Base-by-base conservation (phyloP, 1,284 basidiomycete genomes). In the Anthracocystis setariae region DNA sequence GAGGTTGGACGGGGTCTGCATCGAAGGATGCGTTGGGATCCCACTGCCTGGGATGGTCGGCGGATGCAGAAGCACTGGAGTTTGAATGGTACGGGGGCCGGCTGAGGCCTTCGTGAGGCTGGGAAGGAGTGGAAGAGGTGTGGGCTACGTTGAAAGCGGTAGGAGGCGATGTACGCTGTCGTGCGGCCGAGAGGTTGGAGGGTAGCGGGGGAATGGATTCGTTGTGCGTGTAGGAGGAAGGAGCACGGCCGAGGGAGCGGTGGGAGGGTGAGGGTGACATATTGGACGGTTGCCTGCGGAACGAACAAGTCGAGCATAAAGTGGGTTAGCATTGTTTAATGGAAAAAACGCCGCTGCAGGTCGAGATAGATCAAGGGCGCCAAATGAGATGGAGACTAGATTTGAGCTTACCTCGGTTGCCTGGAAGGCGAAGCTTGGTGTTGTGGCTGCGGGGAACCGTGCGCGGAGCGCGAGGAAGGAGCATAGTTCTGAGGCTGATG, bases 21-120 rank as follows among this genome's bases (percentile, higher is more conserved):
- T 71, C 68, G 59, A 62, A 71, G 40, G 53, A 43, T 3, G 62
- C 54, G 51, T 70, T 64, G 49, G 60, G 61, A 40, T 70, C 61
- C 61, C 61, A 64, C 20, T 60, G 52, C 12, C 56, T 60, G 3
- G 60, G 67, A 37, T 60, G 67, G 20, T 55, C 45, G 45, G 29
- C 38, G 17, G 51, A 18, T 9, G 20, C 55, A 42, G 51, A 18
- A 5, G 20, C 55, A 42, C 43, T 54, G n/a, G 21, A 15, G 17
- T 27, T 48, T 29, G 59, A 53, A 9, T 45, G 25, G 12, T 59
- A 55, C 23, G 55, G 48, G n/a, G 56, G 51, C 17, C 39, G 47
- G 15, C 56, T 43, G 40, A 52, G 53, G 27, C 13, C 39, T 44
- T 58, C 62, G 25, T 63, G 60, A 33, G 38, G 20, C 18, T 58